phyloP scores from a whole-genome alignment of 1,284 basidiomycete species.

The Stygiomarasmius scandens region DNA sequence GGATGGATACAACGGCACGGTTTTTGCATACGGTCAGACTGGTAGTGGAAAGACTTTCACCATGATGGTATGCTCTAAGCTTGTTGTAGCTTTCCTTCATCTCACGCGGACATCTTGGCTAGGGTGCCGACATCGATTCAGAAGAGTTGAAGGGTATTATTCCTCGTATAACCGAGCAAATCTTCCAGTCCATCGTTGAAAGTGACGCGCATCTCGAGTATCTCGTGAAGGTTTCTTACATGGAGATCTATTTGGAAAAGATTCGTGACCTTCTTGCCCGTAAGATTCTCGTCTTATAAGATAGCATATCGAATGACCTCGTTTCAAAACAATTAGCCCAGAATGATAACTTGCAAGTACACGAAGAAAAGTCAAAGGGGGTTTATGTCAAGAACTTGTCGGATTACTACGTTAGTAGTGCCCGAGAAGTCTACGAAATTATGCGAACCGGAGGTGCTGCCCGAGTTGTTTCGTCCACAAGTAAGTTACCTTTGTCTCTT shows the following conservation, averaged over 20 bases:
- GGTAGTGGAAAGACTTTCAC: slow-evolving; percentile 97
- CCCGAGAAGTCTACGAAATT: slow-evolving; percentile 97
- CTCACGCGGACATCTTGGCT: slow-evolving; percentile 20
- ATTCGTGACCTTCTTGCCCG: slow-evolving; percentile 96
- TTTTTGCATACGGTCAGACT: slow-evolving; percentile 99
- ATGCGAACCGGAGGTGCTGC: slow-evolving; percentile 95
- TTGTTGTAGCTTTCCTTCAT: slow-evolving; percentile 11
- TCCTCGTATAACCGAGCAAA: slow-evolving; percentile 98
- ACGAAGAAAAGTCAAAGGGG: slow-evolving; percentile 97
- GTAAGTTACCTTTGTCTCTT: slow-evolving; percentile 49
- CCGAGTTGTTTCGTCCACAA: slow-evolving; percentile 93
- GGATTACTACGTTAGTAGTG: slow-evolving; percentile 97
- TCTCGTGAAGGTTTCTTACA: slow-evolving; percentile 99
- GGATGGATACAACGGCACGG: slow-evolving; percentile 97
- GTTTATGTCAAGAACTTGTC: slow-evolving; percentile 98
- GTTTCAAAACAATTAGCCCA: slow-evolving; percentile 62
- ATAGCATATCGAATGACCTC: not conserved
- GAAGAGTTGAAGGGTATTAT: slow-evolving; percentile 93
- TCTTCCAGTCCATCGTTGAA: slow-evolving; percentile 96
- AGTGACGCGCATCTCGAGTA: slow-evolving; percentile 97
- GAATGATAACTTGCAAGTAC: slow-evolving; percentile 98
- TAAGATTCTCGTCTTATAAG: slow-evolving; percentile 46
- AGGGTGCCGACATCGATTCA: slow-evolving; percentile 98
- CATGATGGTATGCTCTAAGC: slow-evolving; percentile 78
- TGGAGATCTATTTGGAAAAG: slow-evolving; percentile 99